Base-by-base conservation (phyloP, 2,329 filamentous ascomycete species). In the Fusarium paranaense region DNA sequence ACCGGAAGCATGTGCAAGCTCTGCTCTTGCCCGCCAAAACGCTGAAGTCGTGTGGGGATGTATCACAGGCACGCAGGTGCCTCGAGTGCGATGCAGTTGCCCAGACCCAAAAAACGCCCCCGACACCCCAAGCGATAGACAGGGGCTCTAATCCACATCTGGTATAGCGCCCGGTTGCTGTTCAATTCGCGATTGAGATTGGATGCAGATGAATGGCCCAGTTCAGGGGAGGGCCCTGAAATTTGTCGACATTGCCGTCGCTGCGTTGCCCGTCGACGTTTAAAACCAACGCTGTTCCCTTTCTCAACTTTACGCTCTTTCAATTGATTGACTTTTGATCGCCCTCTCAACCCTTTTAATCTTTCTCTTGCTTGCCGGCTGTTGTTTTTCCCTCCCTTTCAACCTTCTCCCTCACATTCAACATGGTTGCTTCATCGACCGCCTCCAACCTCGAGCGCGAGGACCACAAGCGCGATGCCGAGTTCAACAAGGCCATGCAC, bases 401-500 rank as follows among this genome's bases (percentile, higher is more conserved):
- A 66, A 67, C 66, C 60, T 56, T 67, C 60, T 61, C 54, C 60
- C 69, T 68, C 76, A 76, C 78, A 78, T 80, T 84, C 82, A 85
- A 82, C 80, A 87, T 87, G 86, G 82, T 84, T 76, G 77, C 81
- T 67, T 81, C 82, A 45, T 85, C 84, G 69, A 81, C 80, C 66
- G 76, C 74, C 67, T 78, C 78, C 64, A 78, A 80, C 70, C 92
- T 98, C 82, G 95, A 97, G 89, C 86, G 87, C 80, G 94, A 98
- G 86, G 91, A 98, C 83, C 93, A 95, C 83, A 82, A 85, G 81
- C 94, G 95, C 78, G 95, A 98, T 93, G 94, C 94, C 74, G 93
- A 90, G 77, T 98, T 98, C 89, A 95, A 94, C 88, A 94, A 95
- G 86, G 94, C 91, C 76, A 88, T 98, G 87, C 95, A 98, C 85